Base-by-base conservation (phyloP, 2,329 filamentous ascomycete species). In the Penicillium sp. region DNA sequence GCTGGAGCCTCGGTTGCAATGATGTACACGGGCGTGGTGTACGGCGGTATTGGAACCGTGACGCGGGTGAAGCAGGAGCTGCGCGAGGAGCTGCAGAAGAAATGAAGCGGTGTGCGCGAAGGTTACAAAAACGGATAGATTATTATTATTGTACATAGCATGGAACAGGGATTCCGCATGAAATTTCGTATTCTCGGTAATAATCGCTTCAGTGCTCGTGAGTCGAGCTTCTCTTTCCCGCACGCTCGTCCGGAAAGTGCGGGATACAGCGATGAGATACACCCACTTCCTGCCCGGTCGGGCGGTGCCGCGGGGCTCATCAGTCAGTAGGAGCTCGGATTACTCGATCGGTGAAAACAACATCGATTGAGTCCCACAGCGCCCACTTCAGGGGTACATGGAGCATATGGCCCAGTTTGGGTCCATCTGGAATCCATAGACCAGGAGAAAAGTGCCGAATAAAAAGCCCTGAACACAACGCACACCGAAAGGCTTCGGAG, bases 1-100 rank as follows among this genome's bases (percentile, higher is more conserved):
- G 91, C 92, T 0, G 94, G 94, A 8, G 94, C 94, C 0, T 92
- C 87, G 62, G 86, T 95, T 13, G 91, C 90, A 2, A 94, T 95
- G 84, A 80, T 96, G 46, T 97, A 97, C 71, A 99, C 94, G 0
- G 88, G 83, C 4, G 71, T 88, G 61, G 80, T 84, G 44, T 87
- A 85, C 61, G 81, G 82, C 14, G 84, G 84, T 39, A 73, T 78
- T 2, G 83, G 83, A n/a, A 85, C 82, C 0, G 79, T 86, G 28
- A 84, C 74, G 14, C 67, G 75, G 14, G 75, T 78, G 28, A 79
- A 78, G 62, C 68, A 76, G 53, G 75, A 79, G 58, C 67, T 79
- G 73, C 69, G 74, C 20, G 59, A 71, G 53, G 64, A 70, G 54
- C 66, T 68, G 52, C 57, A 68, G 52, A 59, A 61, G 35, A 55